phyloP scores from a whole-genome alignment of 176 grass and related monocot genomes.

The Lolium multiflorum region DNA sequence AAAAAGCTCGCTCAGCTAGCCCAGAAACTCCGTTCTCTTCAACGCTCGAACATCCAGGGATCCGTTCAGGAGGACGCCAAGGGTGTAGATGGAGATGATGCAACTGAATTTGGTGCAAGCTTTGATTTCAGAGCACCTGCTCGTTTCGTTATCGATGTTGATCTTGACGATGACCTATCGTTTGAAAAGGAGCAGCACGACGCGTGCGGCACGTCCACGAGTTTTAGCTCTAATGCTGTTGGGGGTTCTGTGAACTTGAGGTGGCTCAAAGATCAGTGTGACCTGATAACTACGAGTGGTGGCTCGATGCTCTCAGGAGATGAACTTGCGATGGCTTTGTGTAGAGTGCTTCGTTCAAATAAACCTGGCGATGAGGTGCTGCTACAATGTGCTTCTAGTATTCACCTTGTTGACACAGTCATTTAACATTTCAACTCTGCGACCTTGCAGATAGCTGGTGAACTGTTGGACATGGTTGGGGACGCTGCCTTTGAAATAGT shows the following conservation, averaged over 20 bases:
- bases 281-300: constrained; percentile 66
- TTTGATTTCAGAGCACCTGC: constrained; percentile 81
- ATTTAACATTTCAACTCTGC: constrained; percentile 36
- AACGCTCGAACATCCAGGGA: constrained; percentile 41
- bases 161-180: constrained; percentile 48
- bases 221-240: constrained; percentile 51
- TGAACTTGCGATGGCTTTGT: constrained; percentile 93
- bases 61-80: constrained; percentile 32
- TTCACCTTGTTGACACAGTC: constrained; percentile 20
- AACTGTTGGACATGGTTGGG: constrained; percentile 91
- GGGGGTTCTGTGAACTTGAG: constrained; percentile 66
- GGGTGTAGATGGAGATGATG: constrained; percentile 42
- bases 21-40: constrained; percentile 70
- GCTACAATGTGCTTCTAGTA: constrained; percentile 22
- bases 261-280: constrained; percentile 87
- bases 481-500: constrained; percentile 89
- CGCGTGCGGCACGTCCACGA: constrained; percentile 29
- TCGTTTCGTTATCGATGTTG: constrained; percentile 79
- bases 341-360: constrained; percentile 82
- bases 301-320: constrained; percentile 82
- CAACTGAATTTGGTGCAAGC: constrained; percentile 79
- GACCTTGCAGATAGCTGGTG: constrained; percentile 75
- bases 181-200: constrained; percentile 53
- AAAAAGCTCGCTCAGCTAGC: constrained; percentile 67
- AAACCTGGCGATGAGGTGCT: constrained; percentile 90